Evolutionary conservation across 2,329 filamentous ascomycete genomes (phyloP), one percentile per base, ranked within the genome.

Genomic region (Talaromyces sp.): DNA sequence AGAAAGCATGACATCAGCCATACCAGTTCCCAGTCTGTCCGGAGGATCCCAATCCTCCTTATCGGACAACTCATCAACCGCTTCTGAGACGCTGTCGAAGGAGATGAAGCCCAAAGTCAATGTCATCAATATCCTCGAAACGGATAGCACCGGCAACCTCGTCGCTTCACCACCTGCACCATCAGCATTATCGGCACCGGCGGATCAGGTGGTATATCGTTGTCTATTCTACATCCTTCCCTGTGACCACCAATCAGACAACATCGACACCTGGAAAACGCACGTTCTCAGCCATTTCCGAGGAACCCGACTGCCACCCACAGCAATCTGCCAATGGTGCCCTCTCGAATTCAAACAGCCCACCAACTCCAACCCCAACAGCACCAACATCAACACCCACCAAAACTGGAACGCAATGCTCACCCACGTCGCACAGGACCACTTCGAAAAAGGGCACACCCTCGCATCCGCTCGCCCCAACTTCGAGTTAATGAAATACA

Each of bases 151-250:
- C 19, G 74, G 75, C 17, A 64, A 73, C 66, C 65, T 77, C 66
- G 58, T 78, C 67, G 67, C 73, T 2, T 45, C 36, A 43, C 71
- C 70, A 5, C 56, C 59, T 47, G 34, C 27, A 13, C 2, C 36
- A 0, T 13, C 38, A 6, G 19, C 15, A 43, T 25, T 25, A 56
- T 25, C 63, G 6, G 60, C 56, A 56, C n/a, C 63, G 6, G 60
- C 56, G 17, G 68, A 68, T 5, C 47, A 65, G 65, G 36, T 45
- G 0, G 31, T 51, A 17, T 79, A 78, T 65, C 69, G 70, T 25
- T 82, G 80, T 65, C 73, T 81, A n/a, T 82, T 82, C 72, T 76
- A 80, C 66, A 75, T 80, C 64, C 73, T 82, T 7, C 76, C 80
- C 68, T 82, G 80, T 68, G 72, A 78, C 11, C 71, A 77, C 58